Conservation (phyloP, 2,329 filamentous ascomycete genomes). For the Cordyceps fumosorosea region DNA sequence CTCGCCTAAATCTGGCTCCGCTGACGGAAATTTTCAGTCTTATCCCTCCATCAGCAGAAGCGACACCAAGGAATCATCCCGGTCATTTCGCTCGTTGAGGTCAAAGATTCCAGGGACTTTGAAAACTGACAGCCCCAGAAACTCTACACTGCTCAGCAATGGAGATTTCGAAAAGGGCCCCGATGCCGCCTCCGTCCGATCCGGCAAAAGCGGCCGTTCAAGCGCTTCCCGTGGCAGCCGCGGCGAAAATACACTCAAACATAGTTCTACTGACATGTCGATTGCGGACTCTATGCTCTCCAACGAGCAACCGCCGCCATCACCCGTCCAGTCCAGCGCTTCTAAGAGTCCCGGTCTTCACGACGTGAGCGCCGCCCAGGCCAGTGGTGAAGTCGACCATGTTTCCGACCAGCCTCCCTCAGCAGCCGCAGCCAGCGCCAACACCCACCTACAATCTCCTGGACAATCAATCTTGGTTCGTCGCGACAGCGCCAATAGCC, state of each 20-base stretch:
- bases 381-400: constrained; percentile 84
- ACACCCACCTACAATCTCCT: constrained; percentile 57
- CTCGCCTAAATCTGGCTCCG: constrained; percentile 37
- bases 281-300: constrained; percentile 38
- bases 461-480: constrained; percentile 87
- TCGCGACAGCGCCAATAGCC: constrained; percentile 62
- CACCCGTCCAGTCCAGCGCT: constrained; percentile 72
- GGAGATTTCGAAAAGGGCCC: constrained; percentile 58
- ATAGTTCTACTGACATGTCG: constrained; percentile 35
- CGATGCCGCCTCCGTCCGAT: constrained; percentile 70
- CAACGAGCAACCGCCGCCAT: constrained; percentile 65
- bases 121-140: constrained; percentile 74
- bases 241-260: constrained; percentile 36
- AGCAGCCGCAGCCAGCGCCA: constrained; percentile 50
- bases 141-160: constrained; percentile 61
- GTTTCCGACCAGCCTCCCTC: constrained; percentile 86
- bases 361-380: constrained; percentile 73
- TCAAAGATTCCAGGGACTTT: constrained; percentile 78
- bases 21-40: constrained; percentile 56
- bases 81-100: constrained; percentile 76
- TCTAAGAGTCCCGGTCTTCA: constrained; percentile 57
- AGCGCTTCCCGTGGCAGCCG: constrained; percentile 40
- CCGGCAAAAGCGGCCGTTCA: constrained; percentile 54
- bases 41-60: constrained; percentile 89
- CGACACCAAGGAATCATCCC: constrained; percentile 86